Conservation (phyloP, 371 early-diverging fungal species). For the Mucor saturninus region DNA sequence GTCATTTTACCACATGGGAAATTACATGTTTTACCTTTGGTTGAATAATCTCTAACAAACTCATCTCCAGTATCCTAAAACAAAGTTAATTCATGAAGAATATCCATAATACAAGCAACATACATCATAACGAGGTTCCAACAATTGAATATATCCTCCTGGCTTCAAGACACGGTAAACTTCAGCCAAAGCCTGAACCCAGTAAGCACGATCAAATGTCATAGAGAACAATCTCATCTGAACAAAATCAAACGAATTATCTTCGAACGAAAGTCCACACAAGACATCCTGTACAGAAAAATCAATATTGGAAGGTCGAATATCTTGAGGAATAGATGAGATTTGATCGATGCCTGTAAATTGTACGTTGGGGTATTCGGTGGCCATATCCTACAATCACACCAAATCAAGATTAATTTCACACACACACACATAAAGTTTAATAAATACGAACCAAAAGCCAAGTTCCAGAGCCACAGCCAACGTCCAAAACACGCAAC, state of each 20-base stretch:
- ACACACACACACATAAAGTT: not conserved
- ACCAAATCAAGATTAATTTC: not conserved
- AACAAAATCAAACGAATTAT: slow-evolving; percentile 54
- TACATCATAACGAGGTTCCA: slow-evolving; percentile 41
- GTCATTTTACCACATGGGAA: not conserved
- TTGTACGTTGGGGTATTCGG: slow-evolving; percentile 48
- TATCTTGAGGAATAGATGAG: slow-evolving; percentile 46
- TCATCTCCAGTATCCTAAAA: not conserved
- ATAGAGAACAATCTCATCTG: slow-evolving; percentile 46
- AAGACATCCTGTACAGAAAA: slow-evolving; percentile 49
- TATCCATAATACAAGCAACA: not conserved
- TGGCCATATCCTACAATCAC: slow-evolving; percentile 47
- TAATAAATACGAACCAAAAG: slow-evolving; percentile 23
- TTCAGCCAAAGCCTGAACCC: slow-evolving; percentile 25
- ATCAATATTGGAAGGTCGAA: slow-evolving; percentile 47
- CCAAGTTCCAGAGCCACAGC: slow-evolving; percentile 41
- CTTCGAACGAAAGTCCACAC: slow-evolving; percentile 47
- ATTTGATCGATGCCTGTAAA: slow-evolving; percentile 52
- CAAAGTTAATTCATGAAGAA: not conserved
- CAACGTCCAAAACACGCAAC: slow-evolving; percentile 25
- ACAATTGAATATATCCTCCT: slow-evolving; percentile 48
- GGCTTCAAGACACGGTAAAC: slow-evolving; percentile 47
- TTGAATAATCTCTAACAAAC: not conserved
- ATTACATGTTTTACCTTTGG: no score
- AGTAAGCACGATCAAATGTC: slow-evolving; percentile 25